A percentile compares a stretch with the other conserved stretches of the same genome.
phyloP scores from a whole-genome alignment of 352 stramenopile species.

The Phytophthora macrochlamydospora region DNA sequence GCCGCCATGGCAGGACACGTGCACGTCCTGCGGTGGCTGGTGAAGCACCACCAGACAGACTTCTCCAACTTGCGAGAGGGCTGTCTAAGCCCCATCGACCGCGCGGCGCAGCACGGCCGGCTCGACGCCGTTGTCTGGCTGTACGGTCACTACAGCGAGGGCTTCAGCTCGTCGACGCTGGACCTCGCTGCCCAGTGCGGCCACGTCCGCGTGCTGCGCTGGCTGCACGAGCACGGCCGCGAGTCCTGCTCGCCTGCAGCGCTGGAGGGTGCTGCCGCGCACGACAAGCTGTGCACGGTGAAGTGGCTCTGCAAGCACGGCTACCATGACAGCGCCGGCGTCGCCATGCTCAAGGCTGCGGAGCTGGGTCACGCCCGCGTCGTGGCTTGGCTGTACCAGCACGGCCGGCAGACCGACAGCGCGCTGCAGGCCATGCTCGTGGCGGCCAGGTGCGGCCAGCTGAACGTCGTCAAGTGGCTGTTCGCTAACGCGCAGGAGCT shows the following conservation, averaged over 20 bases:
- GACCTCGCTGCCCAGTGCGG: slow-evolving; percentile 12
- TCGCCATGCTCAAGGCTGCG: slow-evolving; percentile 10
- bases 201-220: slow-evolving; percentile 12
- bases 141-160: slow-evolving; percentile 3
- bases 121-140: slow-evolving; percentile 17
- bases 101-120: slow-evolving; percentile 9
- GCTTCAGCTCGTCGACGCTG: slow-evolving; percentile 12
- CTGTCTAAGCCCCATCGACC: slow-evolving; percentile 16
- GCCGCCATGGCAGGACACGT: slow-evolving; percentile 7
- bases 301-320: slow-evolving; percentile 13
- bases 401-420: slow-evolving; percentile 1
- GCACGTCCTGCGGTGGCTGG: slow-evolving; percentile 10
- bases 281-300: slow-evolving; percentile 8
- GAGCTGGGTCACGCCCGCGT: slow-evolving; percentile 8
- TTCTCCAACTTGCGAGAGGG: slow-evolving; percentile 4
- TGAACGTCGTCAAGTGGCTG: slow-evolving; percentile 10
- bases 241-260: slow-evolving; percentile 1
- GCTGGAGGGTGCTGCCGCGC: slow-evolving; percentile 12
- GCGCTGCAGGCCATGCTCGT: slow-evolving; percentile 16
- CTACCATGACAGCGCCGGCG: background rate
- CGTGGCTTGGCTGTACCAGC: slow-evolving; percentile 15
- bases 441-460: slow-evolving; percentile 9
- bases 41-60: slow-evolving; percentile 1
- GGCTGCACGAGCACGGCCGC: slow-evolving; percentile 4
- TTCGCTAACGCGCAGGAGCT: slow-evolving; percentile 13